Evolutionary conservation across 371 early-diverging fungal genomes (phyloP).

Genomic region (Apophysomyces sp.): DNA sequence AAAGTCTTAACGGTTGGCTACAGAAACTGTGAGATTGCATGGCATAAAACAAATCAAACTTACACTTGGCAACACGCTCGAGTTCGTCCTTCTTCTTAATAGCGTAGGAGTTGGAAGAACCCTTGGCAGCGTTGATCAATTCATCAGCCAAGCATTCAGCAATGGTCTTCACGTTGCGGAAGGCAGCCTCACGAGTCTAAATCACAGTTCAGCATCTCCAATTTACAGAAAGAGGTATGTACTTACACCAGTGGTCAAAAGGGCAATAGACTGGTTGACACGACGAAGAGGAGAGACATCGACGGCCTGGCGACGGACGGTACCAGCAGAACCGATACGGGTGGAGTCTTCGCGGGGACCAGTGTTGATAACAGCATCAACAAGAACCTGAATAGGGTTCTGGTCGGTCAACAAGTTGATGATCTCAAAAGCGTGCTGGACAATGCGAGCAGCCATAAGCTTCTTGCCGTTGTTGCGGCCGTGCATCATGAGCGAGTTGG

Average conservation of each 20-base stretch:
- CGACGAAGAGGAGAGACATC: constrained; percentile 99
- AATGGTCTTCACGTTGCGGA: constrained; percentile 87
- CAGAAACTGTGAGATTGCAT: not conserved
- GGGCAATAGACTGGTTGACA: constrained; percentile 97
- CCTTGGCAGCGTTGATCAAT: constrained; percentile 99
- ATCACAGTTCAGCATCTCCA: not conserved
- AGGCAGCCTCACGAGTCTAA: constrained; percentile 34
- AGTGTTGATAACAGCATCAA: constrained; percentile 99
- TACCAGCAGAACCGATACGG: constrained; percentile 99
- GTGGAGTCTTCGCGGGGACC: constrained; percentile 99
- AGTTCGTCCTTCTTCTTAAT: constrained; percentile 99
- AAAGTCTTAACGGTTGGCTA: constrained; percentile 23
- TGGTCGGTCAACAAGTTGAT: constrained; percentile 98
- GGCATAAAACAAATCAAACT: constrained; percentile 1
- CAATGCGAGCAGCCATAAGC: constrained; percentile 98
- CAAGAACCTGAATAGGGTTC: constrained; percentile 99
- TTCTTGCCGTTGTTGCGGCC: constrained; percentile 99
- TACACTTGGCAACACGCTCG: constrained; percentile 71
- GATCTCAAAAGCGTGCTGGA: constrained; percentile 99
- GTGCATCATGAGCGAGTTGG: constrained; percentile 99
- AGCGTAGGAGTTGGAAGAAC: constrained; percentile 98
- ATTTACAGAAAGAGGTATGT: constrained; percentile 19
- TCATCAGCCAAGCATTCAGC: constrained; percentile 99
- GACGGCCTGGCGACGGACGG: constrained; percentile 99
- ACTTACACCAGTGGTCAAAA: constrained; percentile 94